These are phyloP conservation scores for Xanthoconium separans DNA, from an alignment of 1,284 basidiomycete species.

Conservation along the genomic window DNA sequence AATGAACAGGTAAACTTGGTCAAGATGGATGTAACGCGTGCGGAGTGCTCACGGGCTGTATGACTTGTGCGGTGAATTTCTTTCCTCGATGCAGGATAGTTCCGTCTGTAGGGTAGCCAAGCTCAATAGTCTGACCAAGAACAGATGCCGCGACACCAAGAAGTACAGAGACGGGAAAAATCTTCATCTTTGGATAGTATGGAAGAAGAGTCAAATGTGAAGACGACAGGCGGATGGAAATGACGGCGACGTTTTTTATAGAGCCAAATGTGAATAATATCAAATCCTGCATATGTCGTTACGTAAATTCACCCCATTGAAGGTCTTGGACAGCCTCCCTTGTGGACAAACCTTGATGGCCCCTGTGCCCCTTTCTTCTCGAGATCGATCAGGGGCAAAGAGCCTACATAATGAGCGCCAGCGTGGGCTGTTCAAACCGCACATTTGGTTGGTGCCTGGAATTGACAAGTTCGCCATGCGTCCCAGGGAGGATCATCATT, in stretches of 20 bases:
- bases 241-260: constrained; percentile 1
- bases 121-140: constrained; percentile 29
- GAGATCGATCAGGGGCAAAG: not conserved
- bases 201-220: not conserved
- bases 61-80: constrained; percentile 19
- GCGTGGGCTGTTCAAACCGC: too few species aligned
- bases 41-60: constrained; percentile 19
- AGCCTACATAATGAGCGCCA: too few species aligned
- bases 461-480: not conserved
- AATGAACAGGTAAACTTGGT: not conserved
- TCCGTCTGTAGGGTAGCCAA: constrained; percentile 24
- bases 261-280: too few species aligned
- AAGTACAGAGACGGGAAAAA: constrained; percentile 11
- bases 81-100: constrained; percentile 13
- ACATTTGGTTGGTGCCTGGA: not conserved
- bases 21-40: not conserved
- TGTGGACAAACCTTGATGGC: too few species aligned
- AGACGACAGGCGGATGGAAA: not conserved
- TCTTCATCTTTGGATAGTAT: constrained; percentile 16
- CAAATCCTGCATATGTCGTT: too few species aligned
- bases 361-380: too few species aligned
- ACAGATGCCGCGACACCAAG: constrained; percentile 5
- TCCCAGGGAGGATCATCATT: not conserved
- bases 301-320: too few species aligned
- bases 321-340: too few species aligned